Evolutionary conservation across 805 yeast species (phyloP), one percentile per base, ranked within the genome.

Genomic region (Metschnikowia kofuensis): DNA sequence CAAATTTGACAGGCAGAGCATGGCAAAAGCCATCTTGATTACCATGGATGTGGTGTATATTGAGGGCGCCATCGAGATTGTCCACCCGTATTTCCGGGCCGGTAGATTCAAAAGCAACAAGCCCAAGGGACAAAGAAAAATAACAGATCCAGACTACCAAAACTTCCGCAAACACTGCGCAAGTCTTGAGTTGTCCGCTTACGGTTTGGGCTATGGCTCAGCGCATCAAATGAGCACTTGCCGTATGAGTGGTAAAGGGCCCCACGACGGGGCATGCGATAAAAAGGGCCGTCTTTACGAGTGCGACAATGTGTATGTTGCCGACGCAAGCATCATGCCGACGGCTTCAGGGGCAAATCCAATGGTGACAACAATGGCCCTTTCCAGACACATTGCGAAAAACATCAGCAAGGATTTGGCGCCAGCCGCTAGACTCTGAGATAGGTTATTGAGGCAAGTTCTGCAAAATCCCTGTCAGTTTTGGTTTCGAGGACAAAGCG

Each of bases 141-240:
- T 77, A 40, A 57, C 59, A 15, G 83, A 79, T 54, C 38, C 53
- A 5, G 82, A 78, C 49, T 80, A 67, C 54, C 72, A 63, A 27
- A 54, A 47, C 15, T 73, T 74, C 74, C 64, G 75, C 52, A 50
- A 55, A 16, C 47, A 49, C 16, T 65, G 64, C 9, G 64, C 60
- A 10, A 59, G 59, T n/a, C 57, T 57, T 14, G 64, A 66, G 6
- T 54, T 70, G 43, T 57, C 61, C 13, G 6, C 48, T n/a, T 71
- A 57, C 45, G 70, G 69, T 5, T 50, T 68, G 4, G 42, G 61
- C 2, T 63, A 66, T 48, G 83, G 82, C 12, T 65, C 74, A 2
- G 83, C 83, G 13, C 83, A 78, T 60, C 83, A 78, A 59, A 78
- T 78, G 82, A 67, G 75, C 39, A 56, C 76, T 9, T 76, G 82